Percentiles rank a stretch among this genome's conserved stretches.
Conservation (phyloP, 306 rosid genomes). For the Vigna nakashimae region DNA sequence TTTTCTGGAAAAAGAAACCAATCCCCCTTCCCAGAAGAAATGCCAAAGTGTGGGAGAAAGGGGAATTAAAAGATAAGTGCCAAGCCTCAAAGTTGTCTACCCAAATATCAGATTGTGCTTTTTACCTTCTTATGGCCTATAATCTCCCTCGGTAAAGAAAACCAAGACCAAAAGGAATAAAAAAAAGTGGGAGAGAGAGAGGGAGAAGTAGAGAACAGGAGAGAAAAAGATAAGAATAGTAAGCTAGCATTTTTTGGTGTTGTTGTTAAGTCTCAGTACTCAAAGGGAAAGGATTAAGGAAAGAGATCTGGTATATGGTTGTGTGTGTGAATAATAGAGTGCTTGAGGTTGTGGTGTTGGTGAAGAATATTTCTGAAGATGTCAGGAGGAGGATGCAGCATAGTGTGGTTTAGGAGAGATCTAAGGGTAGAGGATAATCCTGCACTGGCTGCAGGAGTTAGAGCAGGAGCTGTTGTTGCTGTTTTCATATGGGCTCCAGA, state of each 20-base stretch:
- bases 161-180: constrained; percentile 3
- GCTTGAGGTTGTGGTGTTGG: constrained; percentile 31
- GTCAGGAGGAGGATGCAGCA: constrained; percentile 95
- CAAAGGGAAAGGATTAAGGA: constrained; percentile 4
- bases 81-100: constrained; percentile 37
- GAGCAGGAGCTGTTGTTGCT: constrained; percentile 87
- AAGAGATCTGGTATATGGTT: constrained; percentile 50
- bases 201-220: background rate
- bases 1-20: constrained; percentile 29
- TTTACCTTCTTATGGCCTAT: constrained; percentile 44
- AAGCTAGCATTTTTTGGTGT: constrained; percentile 18
- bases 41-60: constrained; percentile 32
- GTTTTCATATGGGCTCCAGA: constrained; percentile 99
- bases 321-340: constrained; percentile 12
- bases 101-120: constrained; percentile 38
- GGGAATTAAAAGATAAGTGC: constrained; percentile 44
- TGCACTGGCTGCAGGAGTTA: constrained; percentile 88
- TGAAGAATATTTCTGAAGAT: constrained; percentile 52
- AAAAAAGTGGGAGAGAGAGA: background rate
- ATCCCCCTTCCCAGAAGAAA: constrained; percentile 41
- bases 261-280: background rate
- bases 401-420: constrained; percentile 99
- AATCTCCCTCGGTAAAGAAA: constrained; percentile 42
- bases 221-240: constrained; percentile 44
- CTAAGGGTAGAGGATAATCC: constrained; percentile 97